Evolutionary conservation across 2,329 filamentous ascomycete genomes (phyloP).

Genomic region (Rhexocercosporidium sp.): DNA sequence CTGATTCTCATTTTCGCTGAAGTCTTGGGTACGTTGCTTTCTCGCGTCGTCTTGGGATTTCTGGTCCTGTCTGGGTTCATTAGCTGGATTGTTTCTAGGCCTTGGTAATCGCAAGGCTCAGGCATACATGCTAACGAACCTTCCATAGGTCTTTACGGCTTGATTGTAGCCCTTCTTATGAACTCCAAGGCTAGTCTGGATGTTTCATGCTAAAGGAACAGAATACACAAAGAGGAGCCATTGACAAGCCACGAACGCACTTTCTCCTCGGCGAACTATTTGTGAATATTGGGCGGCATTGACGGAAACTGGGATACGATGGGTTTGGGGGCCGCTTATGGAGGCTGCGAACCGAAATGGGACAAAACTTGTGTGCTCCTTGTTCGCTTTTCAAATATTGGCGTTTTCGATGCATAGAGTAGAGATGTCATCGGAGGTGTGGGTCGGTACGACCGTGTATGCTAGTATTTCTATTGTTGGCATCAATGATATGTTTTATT

Average conservation of each 20-base stretch:
- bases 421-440: slow-evolving; percentile 37
- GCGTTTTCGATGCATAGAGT: slow-evolving; percentile 44
- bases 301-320: slow-evolving; percentile 18
- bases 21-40: slow-evolving; percentile 69
- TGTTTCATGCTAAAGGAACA: slow-evolving; percentile 59
- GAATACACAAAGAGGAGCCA: slow-evolving; percentile 31
- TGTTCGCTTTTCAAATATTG: slow-evolving; percentile 37
- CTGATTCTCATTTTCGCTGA: slow-evolving; percentile 85
- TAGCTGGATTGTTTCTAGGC: not conserved
- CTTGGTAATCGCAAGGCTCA: not conserved
- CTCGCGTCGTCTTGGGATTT: not conserved
- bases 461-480: slow-evolving; percentile 41
- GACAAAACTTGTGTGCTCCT: slow-evolving; percentile 42
- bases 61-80: not conserved
- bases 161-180: slow-evolving; percentile 99
- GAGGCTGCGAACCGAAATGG: slow-evolving; percentile 29
- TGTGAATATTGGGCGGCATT: slow-evolving; percentile 38
- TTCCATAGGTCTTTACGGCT: slow-evolving; percentile 86
- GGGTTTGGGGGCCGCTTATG: slow-evolving; percentile 24
- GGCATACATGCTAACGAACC: slow-evolving; percentile 36
- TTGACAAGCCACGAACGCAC: slow-evolving; percentile 37
- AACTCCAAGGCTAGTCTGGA: slow-evolving; percentile 86
- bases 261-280: slow-evolving; percentile 33
- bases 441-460: slow-evolving; percentile 40
- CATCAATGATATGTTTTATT: slow-evolving; percentile 33